These are phyloP conservation scores for Russula ochroleuca DNA, from an alignment of 768 basidiomycete genomes.

Conservation along the genomic window DNA sequence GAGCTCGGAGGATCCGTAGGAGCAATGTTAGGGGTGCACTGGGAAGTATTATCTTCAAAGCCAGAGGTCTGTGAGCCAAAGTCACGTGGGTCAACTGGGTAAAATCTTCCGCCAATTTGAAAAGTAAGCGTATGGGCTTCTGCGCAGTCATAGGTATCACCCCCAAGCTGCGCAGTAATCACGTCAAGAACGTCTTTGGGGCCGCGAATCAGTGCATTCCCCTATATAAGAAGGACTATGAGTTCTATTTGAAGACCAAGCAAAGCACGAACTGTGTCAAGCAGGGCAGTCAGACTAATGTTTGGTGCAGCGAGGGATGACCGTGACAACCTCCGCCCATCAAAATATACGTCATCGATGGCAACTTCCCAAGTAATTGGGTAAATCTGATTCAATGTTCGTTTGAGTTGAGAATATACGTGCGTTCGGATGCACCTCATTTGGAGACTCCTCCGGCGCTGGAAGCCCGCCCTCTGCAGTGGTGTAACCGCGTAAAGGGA, in stretches of 20 bases:
- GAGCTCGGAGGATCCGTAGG: constrained; percentile 59
- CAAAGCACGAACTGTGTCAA: constrained; percentile 58
- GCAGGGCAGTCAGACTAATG: constrained; percentile 56
- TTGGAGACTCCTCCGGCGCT: constrained; percentile 51
- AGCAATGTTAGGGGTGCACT: constrained; percentile 53
- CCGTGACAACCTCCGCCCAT: constrained; percentile 55
- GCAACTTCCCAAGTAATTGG: constrained; percentile 58
- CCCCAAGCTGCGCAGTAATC: constrained; percentile 44
- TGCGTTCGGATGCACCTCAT: constrained; percentile 46
- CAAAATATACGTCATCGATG: constrained; percentile 67
- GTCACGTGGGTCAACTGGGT: constrained; percentile 74
- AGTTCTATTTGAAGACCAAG: not conserved
- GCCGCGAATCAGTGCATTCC: constrained; percentile 73
- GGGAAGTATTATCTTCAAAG: constrained; percentile 27
- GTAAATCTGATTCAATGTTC: constrained; percentile 30
- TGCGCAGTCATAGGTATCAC: constrained; percentile 49
- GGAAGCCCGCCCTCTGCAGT: constrained; percentile 49
- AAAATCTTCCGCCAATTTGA: constrained; percentile 60
- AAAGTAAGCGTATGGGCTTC: constrained; percentile 62
- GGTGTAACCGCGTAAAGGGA: constrained; percentile 54
- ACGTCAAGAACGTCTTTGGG: constrained; percentile 56
- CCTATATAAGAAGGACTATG: constrained; percentile 39
- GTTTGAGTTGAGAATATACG: not conserved
- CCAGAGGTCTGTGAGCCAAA: constrained; percentile 45
- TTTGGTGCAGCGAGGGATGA: constrained; percentile 47